phyloP scores from a whole-genome alignment of 768 basidiomycete species.

The Kondoa malvinella region DNA sequence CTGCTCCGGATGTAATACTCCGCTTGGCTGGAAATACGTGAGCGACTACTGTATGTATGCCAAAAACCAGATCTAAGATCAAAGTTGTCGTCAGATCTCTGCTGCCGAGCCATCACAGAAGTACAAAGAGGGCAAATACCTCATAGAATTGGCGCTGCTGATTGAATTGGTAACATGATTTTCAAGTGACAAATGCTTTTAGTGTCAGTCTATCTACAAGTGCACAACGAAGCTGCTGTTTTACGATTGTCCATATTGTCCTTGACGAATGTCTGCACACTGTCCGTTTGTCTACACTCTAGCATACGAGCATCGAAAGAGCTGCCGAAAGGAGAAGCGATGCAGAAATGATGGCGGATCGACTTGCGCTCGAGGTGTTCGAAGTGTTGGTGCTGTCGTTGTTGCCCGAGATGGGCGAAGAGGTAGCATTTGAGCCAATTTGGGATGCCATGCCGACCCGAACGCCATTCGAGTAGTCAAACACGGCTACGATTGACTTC shows the following conservation, averaged over 20 bases:
- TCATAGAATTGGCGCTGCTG: slow-evolving; percentile 54
- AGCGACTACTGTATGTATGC: slow-evolving; percentile 28
- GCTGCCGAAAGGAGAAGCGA: no score
- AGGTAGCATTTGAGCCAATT: background rate
- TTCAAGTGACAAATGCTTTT: no score
- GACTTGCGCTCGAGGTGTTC: no score
- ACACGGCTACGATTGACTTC: background rate
- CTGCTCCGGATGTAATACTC: slow-evolving; percentile 71
- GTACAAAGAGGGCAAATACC: slow-evolving; percentile 97
- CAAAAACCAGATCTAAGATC: background rate
- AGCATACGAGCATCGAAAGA: no score
- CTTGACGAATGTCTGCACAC: no score
- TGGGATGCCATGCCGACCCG: background rate
- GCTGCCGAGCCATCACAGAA: slow-evolving; percentile 80
- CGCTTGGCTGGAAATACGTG: slow-evolving; percentile 97
- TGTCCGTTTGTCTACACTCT: no score
- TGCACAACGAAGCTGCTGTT: no score
- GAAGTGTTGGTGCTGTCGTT: no score
- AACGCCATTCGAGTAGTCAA: background rate
- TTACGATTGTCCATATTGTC: no score
- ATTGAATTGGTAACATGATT: no score
- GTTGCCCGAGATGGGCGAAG: background rate
- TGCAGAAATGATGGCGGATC: no score
- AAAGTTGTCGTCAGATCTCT: slow-evolving; percentile 47
- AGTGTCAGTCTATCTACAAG: no score